Evolutionary conservation across 208 protist species (phyloP), one percentile per base, ranked within the genome.

Genomic region (Crithidia acanthocephali): DNA sequence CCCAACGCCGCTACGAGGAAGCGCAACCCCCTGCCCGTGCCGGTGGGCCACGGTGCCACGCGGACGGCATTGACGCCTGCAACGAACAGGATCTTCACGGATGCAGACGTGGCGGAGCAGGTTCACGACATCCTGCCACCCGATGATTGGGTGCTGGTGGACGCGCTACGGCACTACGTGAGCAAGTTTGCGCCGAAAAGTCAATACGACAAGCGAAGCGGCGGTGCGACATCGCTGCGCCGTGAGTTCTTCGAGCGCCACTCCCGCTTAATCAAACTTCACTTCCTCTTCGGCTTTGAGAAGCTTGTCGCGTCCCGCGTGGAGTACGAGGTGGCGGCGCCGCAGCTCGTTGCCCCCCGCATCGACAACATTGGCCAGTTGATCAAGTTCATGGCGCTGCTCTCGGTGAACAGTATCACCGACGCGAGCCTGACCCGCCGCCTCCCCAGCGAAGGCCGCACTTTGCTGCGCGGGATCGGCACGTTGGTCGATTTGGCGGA

Each of bases 331-430:
- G 59, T 79, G 15, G 80, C 78, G 25, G 65, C 79, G 16, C 47
- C 63, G 15, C 45, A 83, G 15, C 11, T 86, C 10, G 57, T 91
- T 35, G 75, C 80, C 18, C 85, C 86, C 22, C 80, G 67, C 22
- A 72, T 87, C 10, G 53, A 68, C 2, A 79, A 35, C 15, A 60
- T 94, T 3, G 57, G 55, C 2, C 82, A 81, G 22, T 48, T 95
- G 1, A 32, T 97, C 23, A 90, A 91, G 71, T 79, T 84, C 32
- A 85, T 95, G 30, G 90, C 90, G 0, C 72, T 97, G 7, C 66
- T 84, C 2, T 80, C 84, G 7, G 47, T 90, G 16, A 66, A 74
- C 28, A 86, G 86, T 13, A 77, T 74, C 5, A 67, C 78, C 37
- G 88, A 91, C 44, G 57, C 57, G 9, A 70, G 61, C 16, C 55